Conservation (phyloP, 192 early-diverging fungal genomes). For the Umbelopsis vinacea region DNA sequence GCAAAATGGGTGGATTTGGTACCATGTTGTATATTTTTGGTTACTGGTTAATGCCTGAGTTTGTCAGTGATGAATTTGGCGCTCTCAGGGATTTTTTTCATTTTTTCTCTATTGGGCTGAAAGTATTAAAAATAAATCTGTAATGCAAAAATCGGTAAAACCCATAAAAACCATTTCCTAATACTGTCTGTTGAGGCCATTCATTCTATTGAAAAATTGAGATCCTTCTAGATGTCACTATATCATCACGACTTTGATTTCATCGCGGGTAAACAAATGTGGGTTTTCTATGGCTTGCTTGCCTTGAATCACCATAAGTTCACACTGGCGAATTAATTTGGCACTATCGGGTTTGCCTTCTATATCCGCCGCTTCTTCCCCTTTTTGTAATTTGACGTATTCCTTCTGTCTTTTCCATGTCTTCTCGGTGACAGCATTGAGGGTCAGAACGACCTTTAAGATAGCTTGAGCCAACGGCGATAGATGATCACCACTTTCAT, state of each 20-base stretch:
- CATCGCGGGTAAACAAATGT: not conserved
- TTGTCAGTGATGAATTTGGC: too few species aligned
- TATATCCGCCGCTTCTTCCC: conserved; percentile 22
- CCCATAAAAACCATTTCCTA: too few species aligned
- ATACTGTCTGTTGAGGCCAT: not conserved
- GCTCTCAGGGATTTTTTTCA: not conserved
- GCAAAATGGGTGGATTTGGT: conserved; percentile 14
- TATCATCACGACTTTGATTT: conserved; percentile 12
- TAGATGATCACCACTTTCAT: not conserved
- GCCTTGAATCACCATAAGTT: conserved; percentile 75
- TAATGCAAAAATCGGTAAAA: not conserved
- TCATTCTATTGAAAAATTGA: not conserved
- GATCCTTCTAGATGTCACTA: not conserved
- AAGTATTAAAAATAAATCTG: not conserved
- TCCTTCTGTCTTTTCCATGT: conserved; percentile 57
- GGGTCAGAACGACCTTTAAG: conserved; percentile 68
- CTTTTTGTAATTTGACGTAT: not conserved
- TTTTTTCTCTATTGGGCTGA: not conserved
- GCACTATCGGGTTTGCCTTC: conserved; percentile 37
- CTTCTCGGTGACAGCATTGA: conserved; percentile 70
- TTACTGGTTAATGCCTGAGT: not conserved
- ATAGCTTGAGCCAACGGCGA: conserved; percentile 56
- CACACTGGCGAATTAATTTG: conserved; percentile 59
- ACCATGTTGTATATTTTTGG: conserved; percentile 1
- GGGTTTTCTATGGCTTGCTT: conserved; percentile 63